These are phyloP conservation scores for Fraxinus cuspidata DNA, from an alignment of 257 asterid species.

Conservation along the genomic window DNA sequence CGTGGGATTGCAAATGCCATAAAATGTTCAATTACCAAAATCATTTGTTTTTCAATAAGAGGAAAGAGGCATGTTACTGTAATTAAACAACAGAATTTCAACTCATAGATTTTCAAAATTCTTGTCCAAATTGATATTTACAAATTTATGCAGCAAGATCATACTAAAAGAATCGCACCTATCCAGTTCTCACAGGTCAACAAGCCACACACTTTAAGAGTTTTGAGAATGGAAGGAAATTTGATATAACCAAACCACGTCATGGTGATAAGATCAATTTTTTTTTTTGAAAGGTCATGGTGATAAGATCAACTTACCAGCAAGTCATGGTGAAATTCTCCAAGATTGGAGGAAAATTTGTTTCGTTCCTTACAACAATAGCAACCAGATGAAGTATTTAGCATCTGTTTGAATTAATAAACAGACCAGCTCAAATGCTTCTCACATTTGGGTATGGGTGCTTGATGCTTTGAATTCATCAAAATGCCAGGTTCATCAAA, in stretches of 20 bases:
- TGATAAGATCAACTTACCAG: background rate
- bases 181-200: background rate
- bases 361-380: background rate
- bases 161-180: background rate
- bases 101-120: background rate
- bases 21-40: background rate
- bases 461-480: background rate
- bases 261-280: background rate
- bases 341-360: background rate
- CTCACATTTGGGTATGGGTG: background rate
- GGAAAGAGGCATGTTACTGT: background rate
- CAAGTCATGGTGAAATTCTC: background rate
- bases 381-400: background rate
- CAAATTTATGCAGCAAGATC: background rate
- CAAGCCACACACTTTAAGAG: background rate
- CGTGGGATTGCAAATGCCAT: background rate
- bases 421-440: background rate
- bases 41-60: background rate
- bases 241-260: background rate
- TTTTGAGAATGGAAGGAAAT: background rate
- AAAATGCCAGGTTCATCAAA: background rate
- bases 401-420: background rate
- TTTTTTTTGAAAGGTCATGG: no score
- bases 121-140: background rate
- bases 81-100: background rate